These are phyloP conservation scores for Pseudogymnoascus sp. DNA, from an alignment of 2,329 filamentous ascomycete species.

Conservation along the genomic window DNA sequence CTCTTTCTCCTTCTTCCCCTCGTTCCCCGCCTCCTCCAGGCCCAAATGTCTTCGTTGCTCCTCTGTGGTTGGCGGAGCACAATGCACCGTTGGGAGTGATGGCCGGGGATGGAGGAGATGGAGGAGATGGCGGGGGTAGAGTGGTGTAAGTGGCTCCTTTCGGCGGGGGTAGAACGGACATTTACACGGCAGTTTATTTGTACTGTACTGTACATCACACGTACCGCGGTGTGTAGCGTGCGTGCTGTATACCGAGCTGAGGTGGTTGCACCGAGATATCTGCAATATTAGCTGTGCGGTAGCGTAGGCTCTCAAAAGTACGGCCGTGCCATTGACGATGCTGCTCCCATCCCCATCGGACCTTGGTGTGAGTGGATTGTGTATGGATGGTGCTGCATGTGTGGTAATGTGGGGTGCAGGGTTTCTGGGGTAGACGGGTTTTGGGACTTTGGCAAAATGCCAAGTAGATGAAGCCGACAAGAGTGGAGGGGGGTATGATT, in stretches of 20 bases:
- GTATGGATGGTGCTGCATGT: not conserved
- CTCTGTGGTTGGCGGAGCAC: not conserved
- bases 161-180: not conserved
- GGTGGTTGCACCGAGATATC: not conserved
- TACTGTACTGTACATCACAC: not conserved
- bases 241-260: not conserved
- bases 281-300: not conserved
- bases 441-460: conserved; percentile 2
- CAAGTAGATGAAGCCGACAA: not conserved
- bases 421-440: not conserved
- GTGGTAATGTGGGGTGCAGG: not conserved
- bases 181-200: conserved; percentile 6
- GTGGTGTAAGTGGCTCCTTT: not conserved
- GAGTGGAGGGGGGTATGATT: not conserved
- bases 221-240: not conserved
- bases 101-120: not conserved
- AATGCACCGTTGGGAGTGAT: not conserved
- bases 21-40: not conserved
- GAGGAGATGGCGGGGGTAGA: not conserved
- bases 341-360: not conserved
- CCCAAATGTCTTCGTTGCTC: not conserved
- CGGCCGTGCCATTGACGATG: not conserved
- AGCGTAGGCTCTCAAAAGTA: not conserved
- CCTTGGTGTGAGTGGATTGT: not conserved
- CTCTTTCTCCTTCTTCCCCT: not conserved